Evolutionary conservation across 305 asterid genomes (phyloP).

Genomic region (Plantago coronopus): DNA sequence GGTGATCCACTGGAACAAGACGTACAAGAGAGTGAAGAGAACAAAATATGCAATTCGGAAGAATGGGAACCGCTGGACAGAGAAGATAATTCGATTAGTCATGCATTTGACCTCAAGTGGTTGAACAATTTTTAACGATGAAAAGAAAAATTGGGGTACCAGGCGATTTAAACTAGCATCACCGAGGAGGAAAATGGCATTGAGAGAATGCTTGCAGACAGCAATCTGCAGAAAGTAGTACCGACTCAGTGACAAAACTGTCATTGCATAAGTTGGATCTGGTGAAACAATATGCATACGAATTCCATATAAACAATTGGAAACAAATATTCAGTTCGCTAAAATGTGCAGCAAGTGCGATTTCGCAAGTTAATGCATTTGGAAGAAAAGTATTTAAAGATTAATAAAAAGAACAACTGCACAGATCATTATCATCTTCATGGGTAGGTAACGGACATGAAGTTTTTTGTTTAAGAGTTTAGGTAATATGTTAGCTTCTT

Average conservation of each 20-base stretch:
- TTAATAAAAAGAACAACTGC: too few relatives aligned
- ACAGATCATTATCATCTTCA: too few relatives aligned
- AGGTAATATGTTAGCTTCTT: too few relatives aligned
- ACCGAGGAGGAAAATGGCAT: constrained; percentile 1
- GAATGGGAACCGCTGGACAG: constrained; percentile 75
- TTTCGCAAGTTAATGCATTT: too few relatives aligned
- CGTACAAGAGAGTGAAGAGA: constrained; percentile 59
- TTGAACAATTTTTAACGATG: background rate
- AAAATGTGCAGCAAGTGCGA: too few relatives aligned
- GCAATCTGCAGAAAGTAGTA: constrained; percentile 5
- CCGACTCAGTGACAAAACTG: background rate
- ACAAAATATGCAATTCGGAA: constrained; percentile 79
- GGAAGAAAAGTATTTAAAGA: too few relatives aligned
- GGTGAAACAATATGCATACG: background rate
- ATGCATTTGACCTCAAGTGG: constrained; percentile 4
- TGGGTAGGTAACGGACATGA: too few relatives aligned
- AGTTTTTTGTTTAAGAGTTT: too few relatives aligned
- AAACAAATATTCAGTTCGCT: too few relatives aligned
- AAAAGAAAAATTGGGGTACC: background rate
- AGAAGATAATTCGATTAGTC: constrained; percentile 20
- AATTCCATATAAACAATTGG: background rate
- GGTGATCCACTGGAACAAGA: constrained; percentile 77
- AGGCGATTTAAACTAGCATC: constrained; percentile 10
- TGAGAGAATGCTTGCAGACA: constrained; percentile 1
- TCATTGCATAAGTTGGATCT: background rate